Evolutionary conservation across 257 asterid genomes (phyloP).

Genomic region (Galeopsis tetrahit): DNA sequence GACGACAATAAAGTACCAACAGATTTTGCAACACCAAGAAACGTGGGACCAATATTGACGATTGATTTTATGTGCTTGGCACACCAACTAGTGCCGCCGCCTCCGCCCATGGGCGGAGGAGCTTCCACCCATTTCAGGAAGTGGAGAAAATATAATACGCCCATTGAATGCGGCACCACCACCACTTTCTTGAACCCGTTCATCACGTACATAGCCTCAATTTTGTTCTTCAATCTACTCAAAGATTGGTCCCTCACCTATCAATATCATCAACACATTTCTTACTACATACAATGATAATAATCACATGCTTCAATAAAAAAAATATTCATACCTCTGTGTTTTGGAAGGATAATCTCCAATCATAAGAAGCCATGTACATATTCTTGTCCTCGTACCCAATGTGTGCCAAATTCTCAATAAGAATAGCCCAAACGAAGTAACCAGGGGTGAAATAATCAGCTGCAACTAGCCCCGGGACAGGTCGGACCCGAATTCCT

Average conservation of each 20-base stretch:
- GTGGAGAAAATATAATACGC: conserved; percentile 81
- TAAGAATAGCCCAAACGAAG: conserved; percentile 89
- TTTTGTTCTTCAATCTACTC: conserved; percentile 88
- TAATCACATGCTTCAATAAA: too few relatives aligned
- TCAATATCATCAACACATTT: conserved; percentile 4
- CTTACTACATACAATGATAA: background rate
- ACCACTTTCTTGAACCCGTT: conserved; percentile 80
- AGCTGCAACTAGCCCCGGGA: conserved; percentile 84
- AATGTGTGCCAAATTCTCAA: conserved; percentile 86
- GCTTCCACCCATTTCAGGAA: conserved; percentile 95
- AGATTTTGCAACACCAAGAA: conserved; percentile 90
- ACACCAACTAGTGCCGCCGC: conserved; percentile 86
- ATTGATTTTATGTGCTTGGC: conserved; percentile 80
- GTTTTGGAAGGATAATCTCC: conserved; percentile 92
- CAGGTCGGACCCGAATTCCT: conserved; percentile 86
- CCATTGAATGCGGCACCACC: conserved; percentile 98
- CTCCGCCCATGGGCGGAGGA: conserved; percentile 81
- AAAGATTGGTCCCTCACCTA: conserved; percentile 84
- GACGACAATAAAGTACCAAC: conserved; percentile 72
- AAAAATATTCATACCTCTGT: conserved; percentile 59
- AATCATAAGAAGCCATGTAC: conserved; percentile 96
- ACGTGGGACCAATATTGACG: conserved; percentile 80
- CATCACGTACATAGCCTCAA: conserved; percentile 79
- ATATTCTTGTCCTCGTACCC: conserved; percentile 90
- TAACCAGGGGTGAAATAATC: conserved; percentile 95